Conservation (phyloP, 2,329 filamentous ascomycete genomes). For the Fusarium longipes region DNA sequence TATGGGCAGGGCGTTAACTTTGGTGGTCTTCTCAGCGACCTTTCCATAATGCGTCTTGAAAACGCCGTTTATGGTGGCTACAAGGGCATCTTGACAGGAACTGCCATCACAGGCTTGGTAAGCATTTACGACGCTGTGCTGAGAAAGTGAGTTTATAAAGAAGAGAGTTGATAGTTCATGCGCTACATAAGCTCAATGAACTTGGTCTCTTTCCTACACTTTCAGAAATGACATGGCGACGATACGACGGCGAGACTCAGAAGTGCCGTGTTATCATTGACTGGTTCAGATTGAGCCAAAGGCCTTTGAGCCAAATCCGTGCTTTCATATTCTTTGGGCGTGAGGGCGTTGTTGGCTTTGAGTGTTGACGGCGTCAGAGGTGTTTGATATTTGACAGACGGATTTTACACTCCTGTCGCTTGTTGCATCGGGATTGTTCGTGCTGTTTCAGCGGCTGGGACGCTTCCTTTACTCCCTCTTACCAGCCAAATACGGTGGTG, state of each 20-base stretch:
- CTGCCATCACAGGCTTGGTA: slow-evolving; percentile 73
- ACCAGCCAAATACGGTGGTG: not conserved
- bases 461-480: not conserved
- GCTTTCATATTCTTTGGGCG: slow-evolving; percentile 34
- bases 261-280: slow-evolving; percentile 5
- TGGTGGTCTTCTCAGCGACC: slow-evolving; percentile 69
- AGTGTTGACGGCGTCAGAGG: slow-evolving; percentile 49
- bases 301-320: slow-evolving; percentile 8
- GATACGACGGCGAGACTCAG: not conserved
- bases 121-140: slow-evolving; percentile 83
- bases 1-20: slow-evolving; percentile 76
- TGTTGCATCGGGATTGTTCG: slow-evolving; percentile 12
- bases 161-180: not conserved
- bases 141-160: slow-evolving; percentile 66
- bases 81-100: slow-evolving; percentile 74
- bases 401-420: slow-evolving; percentile 18
- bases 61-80: slow-evolving; percentile 77
- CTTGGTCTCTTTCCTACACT: not conserved
- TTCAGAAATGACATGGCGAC: slow-evolving; percentile 2
- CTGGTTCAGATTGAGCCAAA: slow-evolving; percentile 3
- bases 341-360: slow-evolving; percentile 48
- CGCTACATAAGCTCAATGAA: not conserved
- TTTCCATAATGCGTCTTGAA: slow-evolving; percentile 72
- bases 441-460: not conserved
- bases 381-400: slow-evolving; percentile 48